Percentiles rank a stretch among this genome's conserved stretches.
These are phyloP conservation scores for Kluyveromyces siamensis DNA, from an alignment of 805 yeast genomes.

Conservation along the genomic window DNA sequence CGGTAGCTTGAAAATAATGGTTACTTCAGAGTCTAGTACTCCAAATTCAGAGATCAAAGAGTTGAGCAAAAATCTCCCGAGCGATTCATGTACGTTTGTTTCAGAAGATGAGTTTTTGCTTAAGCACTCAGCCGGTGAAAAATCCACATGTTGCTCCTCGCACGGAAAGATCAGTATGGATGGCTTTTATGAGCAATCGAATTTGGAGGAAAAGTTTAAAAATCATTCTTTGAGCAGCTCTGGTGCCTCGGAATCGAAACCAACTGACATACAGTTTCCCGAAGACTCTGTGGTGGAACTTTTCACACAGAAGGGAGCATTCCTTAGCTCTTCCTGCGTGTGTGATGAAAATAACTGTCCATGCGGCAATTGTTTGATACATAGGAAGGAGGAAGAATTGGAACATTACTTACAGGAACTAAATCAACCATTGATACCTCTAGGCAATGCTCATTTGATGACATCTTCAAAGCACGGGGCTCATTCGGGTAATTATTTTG, in stretches of 20 bases:
- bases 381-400: constrained; percentile 28
- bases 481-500: constrained; percentile 3
- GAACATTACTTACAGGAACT: constrained; percentile 21
- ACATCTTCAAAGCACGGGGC: constrained; percentile 1
- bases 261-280: neutral
- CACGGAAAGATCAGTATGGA: neutral
- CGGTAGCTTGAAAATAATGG: constrained; percentile 23
- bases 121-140: constrained; percentile 5
- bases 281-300: constrained; percentile 20
- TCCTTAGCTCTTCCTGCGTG: constrained; percentile 26
- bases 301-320: constrained; percentile 26
- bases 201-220: neutral
- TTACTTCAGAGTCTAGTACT: constrained; percentile 5
- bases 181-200: neutral
- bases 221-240: no score
- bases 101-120: constrained; percentile 22
- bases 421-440: constrained; percentile 23
- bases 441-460: constrained; percentile 16
- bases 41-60: constrained; percentile 1
- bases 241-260: neutral
- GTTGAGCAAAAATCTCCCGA: neutral
- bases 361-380: constrained; percentile 28
- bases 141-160: neutral
- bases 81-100: constrained; percentile 10
- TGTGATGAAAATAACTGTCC: constrained; percentile 25